phyloP scores from a whole-genome alignment of 805 yeast species.

The Metschnikowia sp. region DNA sequence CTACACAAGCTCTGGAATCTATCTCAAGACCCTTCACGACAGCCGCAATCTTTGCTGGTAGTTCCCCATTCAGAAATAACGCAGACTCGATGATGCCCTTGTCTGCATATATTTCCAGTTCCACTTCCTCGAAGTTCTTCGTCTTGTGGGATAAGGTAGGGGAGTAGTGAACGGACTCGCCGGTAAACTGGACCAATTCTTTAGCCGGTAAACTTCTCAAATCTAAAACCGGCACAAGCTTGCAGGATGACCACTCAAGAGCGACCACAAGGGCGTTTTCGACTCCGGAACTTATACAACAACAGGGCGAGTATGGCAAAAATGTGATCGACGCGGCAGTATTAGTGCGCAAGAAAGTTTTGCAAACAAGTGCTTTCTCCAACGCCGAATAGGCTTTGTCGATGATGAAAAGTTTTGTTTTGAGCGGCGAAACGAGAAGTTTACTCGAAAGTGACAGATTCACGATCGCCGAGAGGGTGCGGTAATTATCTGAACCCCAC shows the following conservation, averaged over 20 bases:
- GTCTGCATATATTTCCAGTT: neutral
- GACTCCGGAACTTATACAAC: constrained; percentile 12
- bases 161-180: constrained; percentile 12
- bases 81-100: neutral
- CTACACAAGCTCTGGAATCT: constrained; percentile 11
- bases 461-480: constrained; percentile 9
- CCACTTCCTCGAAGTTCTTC: constrained; percentile 5
- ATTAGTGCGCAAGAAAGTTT: constrained; percentile 4
- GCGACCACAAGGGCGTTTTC: constrained; percentile 14
- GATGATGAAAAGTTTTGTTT: constrained; percentile 15
- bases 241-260: constrained; percentile 13
- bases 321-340: constrained; percentile 13
- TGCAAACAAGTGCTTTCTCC: constrained; percentile 11
- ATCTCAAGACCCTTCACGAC: constrained; percentile 3
- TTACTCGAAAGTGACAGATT: constrained; percentile 3
- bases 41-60: constrained; percentile 3
- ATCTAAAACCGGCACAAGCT: constrained; percentile 10
- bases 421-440: constrained; percentile 13
- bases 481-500: constrained; percentile 13
- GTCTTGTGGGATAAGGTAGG: neutral
- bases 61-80: neutral
- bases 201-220: constrained; percentile 5
- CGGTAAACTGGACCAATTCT: constrained; percentile 5
- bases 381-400: constrained; percentile 9
- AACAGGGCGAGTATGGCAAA: constrained; percentile 13